Percentiles rank a stretch among this genome's conserved stretches.
These are phyloP conservation scores for Niveomyces coronatus DNA, from an alignment of 2,329 filamentous ascomycete genomes.

Conservation along the genomic window DNA sequence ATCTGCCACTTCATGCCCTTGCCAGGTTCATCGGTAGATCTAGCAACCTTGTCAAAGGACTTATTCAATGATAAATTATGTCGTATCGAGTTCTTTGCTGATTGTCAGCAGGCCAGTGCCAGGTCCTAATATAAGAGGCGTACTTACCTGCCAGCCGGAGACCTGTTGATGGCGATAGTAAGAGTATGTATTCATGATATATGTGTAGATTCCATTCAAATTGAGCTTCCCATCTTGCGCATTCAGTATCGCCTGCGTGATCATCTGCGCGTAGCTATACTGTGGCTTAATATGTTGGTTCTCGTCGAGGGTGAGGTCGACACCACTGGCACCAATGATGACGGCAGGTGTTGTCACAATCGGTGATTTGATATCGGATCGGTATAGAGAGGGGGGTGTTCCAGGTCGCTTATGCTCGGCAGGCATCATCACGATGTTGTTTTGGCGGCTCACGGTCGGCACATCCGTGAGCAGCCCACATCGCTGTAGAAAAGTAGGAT, in stretches of 20 bases:
- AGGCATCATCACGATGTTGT: slow-evolving; percentile 49
- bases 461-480: slow-evolving; percentile 40
- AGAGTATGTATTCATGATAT: slow-evolving; percentile 82
- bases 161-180: slow-evolving; percentile 75
- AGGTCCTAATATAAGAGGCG: too few species aligned
- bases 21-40: slow-evolving; percentile 87
- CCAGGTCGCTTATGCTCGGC: slow-evolving; percentile 49
- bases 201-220: slow-evolving; percentile 84
- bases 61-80: slow-evolving; percentile 96
- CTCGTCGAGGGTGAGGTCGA: slow-evolving; percentile 72
- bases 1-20: slow-evolving; percentile 99
- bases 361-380: slow-evolving; percentile 21
- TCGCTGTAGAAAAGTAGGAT: slow-evolving; percentile 58
- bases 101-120: too few species aligned
- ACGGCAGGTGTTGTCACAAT: slow-evolving; percentile 26
- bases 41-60: slow-evolving; percentile 84
- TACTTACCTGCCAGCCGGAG: slow-evolving; percentile 79
- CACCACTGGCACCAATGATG: slow-evolving; percentile 36
- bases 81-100: slow-evolving; percentile 73
- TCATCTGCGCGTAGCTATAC: slow-evolving; percentile 93
- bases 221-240: slow-evolving; percentile 83
- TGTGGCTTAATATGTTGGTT: slow-evolving; percentile 90
- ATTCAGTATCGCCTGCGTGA: slow-evolving; percentile 88
- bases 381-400: slow-evolving; percentile 42
- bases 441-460: slow-evolving; percentile 25